Percentiles rank a stretch among this genome's conserved stretches.
Conservation (phyloP, 73 alveolate species). For the Blepharisma stoltei region DNA sequence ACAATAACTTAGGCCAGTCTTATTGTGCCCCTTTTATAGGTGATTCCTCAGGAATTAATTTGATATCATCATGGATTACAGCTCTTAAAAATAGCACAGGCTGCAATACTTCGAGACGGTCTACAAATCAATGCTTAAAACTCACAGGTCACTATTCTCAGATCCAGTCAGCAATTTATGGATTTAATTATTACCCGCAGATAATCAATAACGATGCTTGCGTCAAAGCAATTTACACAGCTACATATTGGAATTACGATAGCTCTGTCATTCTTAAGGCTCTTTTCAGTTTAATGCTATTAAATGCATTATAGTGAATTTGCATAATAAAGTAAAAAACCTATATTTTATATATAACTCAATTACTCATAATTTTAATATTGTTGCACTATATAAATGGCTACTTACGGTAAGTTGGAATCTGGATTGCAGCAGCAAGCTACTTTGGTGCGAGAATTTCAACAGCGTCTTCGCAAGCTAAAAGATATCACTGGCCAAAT, state of each 20-base stretch:
- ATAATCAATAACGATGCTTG: neutral
- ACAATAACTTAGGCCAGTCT: neutral
- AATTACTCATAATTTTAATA: no score
- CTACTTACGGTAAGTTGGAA: no score
- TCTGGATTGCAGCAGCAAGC: no score
- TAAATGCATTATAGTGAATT: no score
- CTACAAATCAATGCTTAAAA: neutral
- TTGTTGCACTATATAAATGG: no score
- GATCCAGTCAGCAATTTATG: neutral
- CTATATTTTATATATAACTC: no score
- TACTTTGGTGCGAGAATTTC: no score
- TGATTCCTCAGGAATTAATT: neutral
- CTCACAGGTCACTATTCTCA: neutral
- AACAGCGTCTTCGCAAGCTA: no score
- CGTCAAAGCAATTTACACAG: neutral
- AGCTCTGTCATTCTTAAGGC: no score
- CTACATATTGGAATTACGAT: neutral
- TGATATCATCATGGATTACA: conserved; percentile 1
- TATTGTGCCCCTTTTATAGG: conserved; percentile 26
- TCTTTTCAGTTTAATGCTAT: no score
- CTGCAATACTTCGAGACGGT: conserved; percentile 14
- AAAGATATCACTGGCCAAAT: no score
- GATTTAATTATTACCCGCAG: neutral
- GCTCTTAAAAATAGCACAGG: neutral
- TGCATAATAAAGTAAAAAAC: no score